Evolutionary conservation across 1,139 yeast species (phyloP).

Genomic region (Scheffersomyces quercinus): DNA sequence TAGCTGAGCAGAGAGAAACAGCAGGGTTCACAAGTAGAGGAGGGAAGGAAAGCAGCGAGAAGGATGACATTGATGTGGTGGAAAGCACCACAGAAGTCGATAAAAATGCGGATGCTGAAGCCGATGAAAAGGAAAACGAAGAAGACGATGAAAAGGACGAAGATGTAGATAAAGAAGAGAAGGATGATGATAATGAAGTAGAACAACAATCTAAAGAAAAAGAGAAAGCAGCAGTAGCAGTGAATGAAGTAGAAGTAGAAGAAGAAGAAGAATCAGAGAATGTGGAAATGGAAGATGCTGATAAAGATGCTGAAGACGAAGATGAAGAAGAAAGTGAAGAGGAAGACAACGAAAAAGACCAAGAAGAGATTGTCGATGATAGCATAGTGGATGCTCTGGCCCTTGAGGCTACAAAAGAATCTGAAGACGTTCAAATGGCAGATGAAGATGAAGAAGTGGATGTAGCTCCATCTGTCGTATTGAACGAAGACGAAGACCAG

Average conservation of each 20-base stretch:
- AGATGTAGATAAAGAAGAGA: neutral
- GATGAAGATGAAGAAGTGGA: neutral
- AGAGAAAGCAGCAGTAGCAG: neutral
- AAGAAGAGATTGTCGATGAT: neutral
- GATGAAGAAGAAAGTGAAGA: neutral
- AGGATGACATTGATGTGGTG: neutral
- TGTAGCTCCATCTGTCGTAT: neutral
- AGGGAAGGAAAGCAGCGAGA: neutral
- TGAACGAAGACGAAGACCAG: neutral
- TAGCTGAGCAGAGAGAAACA: slow-evolving; percentile 13
- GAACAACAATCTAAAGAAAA: slow-evolving; percentile 1
- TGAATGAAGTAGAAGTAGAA: slow-evolving; percentile 2
- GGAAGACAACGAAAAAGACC: neutral
- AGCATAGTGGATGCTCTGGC: neutral
- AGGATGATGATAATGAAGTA: slow-evolving; percentile 6
- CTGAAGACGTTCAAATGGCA: neutral
- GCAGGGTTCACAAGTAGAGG: slow-evolving; percentile 1
- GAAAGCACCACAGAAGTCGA: neutral
- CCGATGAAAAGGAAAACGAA: neutral
- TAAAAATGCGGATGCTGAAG: neutral
- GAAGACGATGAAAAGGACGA: slow-evolving; percentile 1
- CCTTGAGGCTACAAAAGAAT: neutral
- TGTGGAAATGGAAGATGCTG: slow-evolving; percentile 2
- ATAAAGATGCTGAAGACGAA: slow-evolving; percentile 1
- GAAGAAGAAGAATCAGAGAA: slow-evolving; percentile 1